Evolutionary conservation across 2,329 filamentous ascomycete genomes (phyloP).

Genomic region (Talaromyces sp.): DNA sequence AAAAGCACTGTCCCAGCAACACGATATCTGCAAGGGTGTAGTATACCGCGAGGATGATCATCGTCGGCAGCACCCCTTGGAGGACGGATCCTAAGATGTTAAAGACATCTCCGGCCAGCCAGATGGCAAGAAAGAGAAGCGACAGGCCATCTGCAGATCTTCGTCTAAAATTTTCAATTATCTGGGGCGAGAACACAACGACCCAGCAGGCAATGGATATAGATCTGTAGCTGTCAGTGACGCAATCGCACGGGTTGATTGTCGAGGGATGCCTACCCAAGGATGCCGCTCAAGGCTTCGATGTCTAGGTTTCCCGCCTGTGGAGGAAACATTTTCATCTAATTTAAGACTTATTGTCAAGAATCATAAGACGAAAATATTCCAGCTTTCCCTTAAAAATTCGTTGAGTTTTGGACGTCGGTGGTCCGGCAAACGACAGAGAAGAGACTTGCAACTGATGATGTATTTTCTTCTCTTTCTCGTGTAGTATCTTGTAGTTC

Average conservation of each 20-base stretch:
- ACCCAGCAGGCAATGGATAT: slow-evolving; percentile 98
- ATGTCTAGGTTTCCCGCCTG: slow-evolving; percentile 63
- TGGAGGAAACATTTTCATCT: slow-evolving; percentile 31
- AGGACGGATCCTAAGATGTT: slow-evolving; percentile 90
- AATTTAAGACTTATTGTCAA: neutral
- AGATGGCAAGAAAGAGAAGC: slow-evolving; percentile 85
- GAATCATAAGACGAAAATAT: neutral
- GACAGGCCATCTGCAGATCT: slow-evolving; percentile 82
- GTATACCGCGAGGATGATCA: slow-evolving; percentile 91
- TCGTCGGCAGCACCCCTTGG: slow-evolving; percentile 87
- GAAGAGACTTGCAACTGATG: neutral
- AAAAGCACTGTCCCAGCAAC: slow-evolving; percentile 83
- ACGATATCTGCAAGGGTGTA: slow-evolving; percentile 91
- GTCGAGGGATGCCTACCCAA: slow-evolving; percentile 53
- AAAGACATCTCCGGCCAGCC: slow-evolving; percentile 91
- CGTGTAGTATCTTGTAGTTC: neutral
- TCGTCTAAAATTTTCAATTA: slow-evolving; percentile 87
- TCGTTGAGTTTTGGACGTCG: neutral
- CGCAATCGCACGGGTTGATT: slow-evolving; percentile 7
- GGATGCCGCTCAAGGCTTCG: slow-evolving; percentile 86
- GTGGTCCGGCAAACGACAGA: neutral
- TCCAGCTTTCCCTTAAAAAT: neutral
- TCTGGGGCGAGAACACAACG: slow-evolving; percentile 94
- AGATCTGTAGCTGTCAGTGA: slow-evolving; percentile 50
- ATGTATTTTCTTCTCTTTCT: neutral